Evolutionary conservation across 495 filamentous ascomycete genomes (phyloP).

Genomic region (Tuber microsphaerosporum): DNA sequence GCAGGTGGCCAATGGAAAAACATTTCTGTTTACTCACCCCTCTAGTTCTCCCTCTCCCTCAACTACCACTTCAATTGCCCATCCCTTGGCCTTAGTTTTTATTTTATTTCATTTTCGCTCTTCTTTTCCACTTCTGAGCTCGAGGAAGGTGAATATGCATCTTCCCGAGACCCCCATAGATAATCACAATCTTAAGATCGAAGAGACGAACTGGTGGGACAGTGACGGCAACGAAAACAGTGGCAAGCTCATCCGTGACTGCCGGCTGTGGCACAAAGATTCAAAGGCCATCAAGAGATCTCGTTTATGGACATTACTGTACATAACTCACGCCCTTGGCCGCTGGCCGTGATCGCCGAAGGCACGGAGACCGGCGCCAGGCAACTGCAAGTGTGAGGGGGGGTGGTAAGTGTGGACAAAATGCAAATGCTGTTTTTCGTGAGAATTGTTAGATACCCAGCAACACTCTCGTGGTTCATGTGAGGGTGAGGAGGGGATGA

Average conservation of each 20-base stretch:
- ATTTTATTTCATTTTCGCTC: constrained; percentile 3
- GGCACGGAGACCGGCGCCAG: neutral
- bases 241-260: constrained; percentile 13
- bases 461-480: neutral
- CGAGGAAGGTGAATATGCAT: constrained; percentile 21
- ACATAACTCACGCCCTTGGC: neutral
- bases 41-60: neutral
- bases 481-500: neutral
- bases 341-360: neutral
- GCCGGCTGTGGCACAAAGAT: constrained; percentile 32
- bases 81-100: neutral
- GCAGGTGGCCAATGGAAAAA: neutral
- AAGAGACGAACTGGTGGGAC: constrained; percentile 19
- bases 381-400: neutral
- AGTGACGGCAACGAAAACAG: constrained; percentile 19
- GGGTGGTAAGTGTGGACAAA: neutral
- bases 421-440: neutral
- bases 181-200: constrained; percentile 31
- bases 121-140: constrained; percentile 29
- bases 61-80: neutral
- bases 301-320: constrained; percentile 31
- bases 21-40: neutral
- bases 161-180: constrained; percentile 28
- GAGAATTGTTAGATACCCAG: neutral
- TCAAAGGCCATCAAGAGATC: constrained; percentile 23